A percentile compares a stretch with the other conserved stretches of the same genome.
Conservation (phyloP, 352 stramenopile species). For the Pythium vanterpoolii region DNA sequence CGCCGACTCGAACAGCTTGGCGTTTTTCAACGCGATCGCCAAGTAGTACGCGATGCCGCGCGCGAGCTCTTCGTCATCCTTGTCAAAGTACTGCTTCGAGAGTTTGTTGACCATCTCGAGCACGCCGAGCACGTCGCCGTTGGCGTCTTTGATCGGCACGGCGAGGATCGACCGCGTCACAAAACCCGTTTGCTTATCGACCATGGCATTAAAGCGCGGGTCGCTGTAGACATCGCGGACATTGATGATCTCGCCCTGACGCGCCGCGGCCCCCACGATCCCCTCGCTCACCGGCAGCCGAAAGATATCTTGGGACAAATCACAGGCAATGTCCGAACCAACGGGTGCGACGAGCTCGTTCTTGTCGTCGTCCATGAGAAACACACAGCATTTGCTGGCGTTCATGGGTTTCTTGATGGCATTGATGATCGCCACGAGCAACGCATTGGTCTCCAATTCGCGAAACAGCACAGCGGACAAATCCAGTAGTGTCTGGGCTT, state of each 20-base stretch:
- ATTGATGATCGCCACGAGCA: conserved; percentile 53
- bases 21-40: conserved; percentile 67
- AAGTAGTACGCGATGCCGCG: conserved; percentile 62
- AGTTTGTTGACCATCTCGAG: conserved; percentile 69
- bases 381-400: conserved; percentile 60
- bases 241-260: conserved; percentile 71
- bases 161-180: conserved; percentile 70
- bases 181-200: conserved; percentile 66
- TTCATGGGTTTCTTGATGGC: conserved; percentile 51
- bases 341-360: conserved; percentile 53
- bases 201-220: conserved; percentile 52
- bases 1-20: conserved; percentile 55
- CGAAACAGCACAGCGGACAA: conserved; percentile 62
- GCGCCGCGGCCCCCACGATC: conserved; percentile 57
- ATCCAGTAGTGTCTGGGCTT: conserved; percentile 61
- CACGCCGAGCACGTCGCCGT: conserved; percentile 58
- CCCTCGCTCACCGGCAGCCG: conserved; percentile 50
- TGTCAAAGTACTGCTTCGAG: conserved; percentile 68
- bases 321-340: conserved; percentile 38
- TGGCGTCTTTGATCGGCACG: conserved; percentile 76
- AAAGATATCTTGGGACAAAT: conserved; percentile 42
- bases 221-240: conserved; percentile 69
- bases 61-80: conserved; percentile 64
- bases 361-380: conserved; percentile 56
- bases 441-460: conserved; percentile 54